phyloP scores from a whole-genome alignment of 495 filamentous ascomycete species.

The Rhizodiscina lignyota region DNA sequence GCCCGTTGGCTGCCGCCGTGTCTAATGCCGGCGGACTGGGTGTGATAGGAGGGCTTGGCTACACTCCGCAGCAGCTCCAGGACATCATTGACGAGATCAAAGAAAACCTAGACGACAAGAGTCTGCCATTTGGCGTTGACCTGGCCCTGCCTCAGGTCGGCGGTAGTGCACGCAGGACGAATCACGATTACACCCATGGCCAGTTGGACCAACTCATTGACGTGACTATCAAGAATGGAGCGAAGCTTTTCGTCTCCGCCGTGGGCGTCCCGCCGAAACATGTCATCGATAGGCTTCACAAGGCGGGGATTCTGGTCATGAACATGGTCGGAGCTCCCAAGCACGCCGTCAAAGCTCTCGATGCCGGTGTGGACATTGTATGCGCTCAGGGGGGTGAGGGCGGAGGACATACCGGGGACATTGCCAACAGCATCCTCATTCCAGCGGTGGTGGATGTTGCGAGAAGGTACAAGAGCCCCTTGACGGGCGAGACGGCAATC shows the following conservation, averaged over 20 bases:
- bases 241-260: constrained; percentile 67
- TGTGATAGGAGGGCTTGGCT: constrained; percentile 69
- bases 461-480: constrained; percentile 23
- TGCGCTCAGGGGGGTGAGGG: constrained; percentile 35
- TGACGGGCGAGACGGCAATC: constrained; percentile 23
- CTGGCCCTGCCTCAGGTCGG: constrained; percentile 76
- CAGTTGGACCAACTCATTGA: constrained; percentile 69
- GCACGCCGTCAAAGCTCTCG: constrained; percentile 70
- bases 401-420: constrained; percentile 26
- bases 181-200: constrained; percentile 82
- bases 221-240: constrained; percentile 58
- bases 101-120: constrained; percentile 38
- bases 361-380: constrained; percentile 67
- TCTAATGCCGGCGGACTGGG: constrained; percentile 80
- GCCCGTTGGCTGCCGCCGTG: constrained; percentile 66
- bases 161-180: constrained; percentile 61
- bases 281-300: constrained; percentile 55
- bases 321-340: constrained; percentile 93
- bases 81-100: constrained; percentile 74
- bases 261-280: constrained; percentile 62
- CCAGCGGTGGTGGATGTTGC: constrained; percentile 26
- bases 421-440: constrained; percentile 25
- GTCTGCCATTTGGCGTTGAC: constrained; percentile 72
- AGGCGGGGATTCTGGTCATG: constrained; percentile 65
- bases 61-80: constrained; percentile 63